Conservation (phyloP, 2,329 filamentous ascomycete genomes). For the Colletotrichum musicola region DNA sequence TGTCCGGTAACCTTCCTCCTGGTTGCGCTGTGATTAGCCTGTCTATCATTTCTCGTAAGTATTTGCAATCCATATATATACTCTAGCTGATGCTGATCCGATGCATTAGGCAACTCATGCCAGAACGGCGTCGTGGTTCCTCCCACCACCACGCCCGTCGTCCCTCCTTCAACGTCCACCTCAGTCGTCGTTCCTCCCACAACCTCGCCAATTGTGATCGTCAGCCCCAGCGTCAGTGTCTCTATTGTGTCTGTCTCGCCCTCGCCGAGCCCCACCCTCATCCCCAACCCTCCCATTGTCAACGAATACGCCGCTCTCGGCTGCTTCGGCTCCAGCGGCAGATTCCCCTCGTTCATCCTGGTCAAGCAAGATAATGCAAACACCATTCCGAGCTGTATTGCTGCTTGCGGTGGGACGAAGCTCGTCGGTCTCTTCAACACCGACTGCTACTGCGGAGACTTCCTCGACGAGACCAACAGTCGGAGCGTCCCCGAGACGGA, state of each 20-base stretch:
- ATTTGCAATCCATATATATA: too few species aligned
- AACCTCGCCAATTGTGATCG: background rate
- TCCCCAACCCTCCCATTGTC: conserved; percentile 37
- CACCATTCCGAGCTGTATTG: conserved; percentile 45
- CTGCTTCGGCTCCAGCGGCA: conserved; percentile 42
- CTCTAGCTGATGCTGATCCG: background rate
- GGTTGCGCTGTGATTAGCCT: conserved; percentile 7
- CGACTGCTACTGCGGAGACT: conserved; percentile 48
- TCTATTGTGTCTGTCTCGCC: background rate
- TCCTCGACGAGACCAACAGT: conserved; percentile 32
- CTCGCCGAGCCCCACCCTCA: background rate
- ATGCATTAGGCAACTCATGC: background rate
- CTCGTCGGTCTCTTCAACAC: conserved; percentile 46
- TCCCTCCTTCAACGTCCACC: background rate
- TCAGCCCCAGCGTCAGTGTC: too few species aligned
- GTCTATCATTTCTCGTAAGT: conserved; percentile 26
- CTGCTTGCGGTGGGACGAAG: conserved; percentile 38
- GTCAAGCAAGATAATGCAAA: conserved; percentile 41
- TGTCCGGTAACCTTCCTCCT: conserved; percentile 3
- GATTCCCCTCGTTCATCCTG: conserved; percentile 44
- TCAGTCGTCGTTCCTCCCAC: background rate
- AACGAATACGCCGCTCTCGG: conserved; percentile 44
- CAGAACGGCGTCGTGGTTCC: background rate
- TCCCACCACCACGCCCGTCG: background rate
- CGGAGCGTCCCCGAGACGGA: conserved; percentile 29